These are phyloP conservation scores for Quercus dentata DNA, from an alignment of 306 rosid species.

Conservation along the genomic window DNA sequence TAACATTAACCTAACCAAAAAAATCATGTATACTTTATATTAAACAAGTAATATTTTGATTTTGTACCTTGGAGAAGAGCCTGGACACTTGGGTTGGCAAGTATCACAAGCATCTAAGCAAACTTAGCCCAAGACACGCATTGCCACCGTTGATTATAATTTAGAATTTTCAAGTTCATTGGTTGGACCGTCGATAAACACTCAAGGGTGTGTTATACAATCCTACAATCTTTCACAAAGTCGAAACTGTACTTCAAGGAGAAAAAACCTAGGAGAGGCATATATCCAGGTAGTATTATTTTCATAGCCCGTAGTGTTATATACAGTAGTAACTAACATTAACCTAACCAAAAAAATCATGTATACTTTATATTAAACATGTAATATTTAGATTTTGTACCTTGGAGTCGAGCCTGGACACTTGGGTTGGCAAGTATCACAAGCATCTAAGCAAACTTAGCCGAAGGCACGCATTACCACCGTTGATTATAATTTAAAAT, in stretches of 20 bases:
- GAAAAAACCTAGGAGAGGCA: background rate
- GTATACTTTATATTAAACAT: too few species aligned
- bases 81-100: too few species aligned
- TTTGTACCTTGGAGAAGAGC: too few species aligned
- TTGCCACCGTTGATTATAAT: background rate
- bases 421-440: too few species aligned
- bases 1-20: too few species aligned
- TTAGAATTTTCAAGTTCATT: background rate
- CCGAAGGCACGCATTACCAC: too few species aligned
- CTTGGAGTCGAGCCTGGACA: too few species aligned
- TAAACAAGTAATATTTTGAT: too few species aligned
- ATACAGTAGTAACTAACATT: background rate
- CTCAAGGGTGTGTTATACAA: constrained; percentile 21
- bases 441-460: too few species aligned
- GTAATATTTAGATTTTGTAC: too few species aligned
- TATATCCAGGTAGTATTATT: background rate
- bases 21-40: too few species aligned
- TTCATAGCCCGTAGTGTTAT: background rate
- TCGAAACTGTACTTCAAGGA: constrained; percentile 32
- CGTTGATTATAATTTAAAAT: too few species aligned
- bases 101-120: background rate
- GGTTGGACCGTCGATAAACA: background rate
- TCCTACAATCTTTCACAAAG: constrained; percentile 14
- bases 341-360: background rate
- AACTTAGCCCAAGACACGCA: background rate